A percentile compares a stretch with the other conserved stretches of the same genome.
These are phyloP conservation scores for Sclerotinia borealis DNA, from an alignment of 2,329 filamentous ascomycete species.

Conservation along the genomic window DNA sequence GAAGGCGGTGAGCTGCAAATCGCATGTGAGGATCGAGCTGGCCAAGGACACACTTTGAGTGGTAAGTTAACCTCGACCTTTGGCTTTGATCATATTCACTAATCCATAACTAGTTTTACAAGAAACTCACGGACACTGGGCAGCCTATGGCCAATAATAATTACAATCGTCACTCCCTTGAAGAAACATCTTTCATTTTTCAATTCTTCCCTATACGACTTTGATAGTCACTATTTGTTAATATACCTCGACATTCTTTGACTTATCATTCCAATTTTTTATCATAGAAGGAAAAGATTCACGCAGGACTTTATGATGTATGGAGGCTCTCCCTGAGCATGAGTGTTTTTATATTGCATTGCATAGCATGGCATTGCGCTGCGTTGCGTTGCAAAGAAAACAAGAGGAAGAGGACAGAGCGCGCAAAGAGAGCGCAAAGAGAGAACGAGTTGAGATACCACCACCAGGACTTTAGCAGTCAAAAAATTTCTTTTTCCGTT, in stretches of 20 bases:
- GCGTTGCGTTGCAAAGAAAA: not conserved
- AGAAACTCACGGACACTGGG: constrained; percentile 28
- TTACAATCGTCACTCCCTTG: constrained; percentile 1
- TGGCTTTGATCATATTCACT: constrained; percentile 6
- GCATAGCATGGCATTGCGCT: not conserved
- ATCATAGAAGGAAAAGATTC: not conserved
- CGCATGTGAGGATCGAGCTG: constrained; percentile 55
- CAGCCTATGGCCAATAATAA: constrained; percentile 23
- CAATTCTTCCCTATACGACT: not conserved
- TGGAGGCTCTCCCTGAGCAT: not conserved
- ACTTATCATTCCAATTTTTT: not conserved
- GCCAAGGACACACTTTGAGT: constrained; percentile 49
- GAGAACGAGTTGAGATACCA: constrained; percentile 3
- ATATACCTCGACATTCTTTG: constrained; percentile 2
- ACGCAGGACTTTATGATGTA: constrained; percentile 8
- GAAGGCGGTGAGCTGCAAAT: constrained; percentile 59
- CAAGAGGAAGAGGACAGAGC: not conserved
- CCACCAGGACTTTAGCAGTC: constrained; percentile 7
- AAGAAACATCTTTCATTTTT: not conserved
- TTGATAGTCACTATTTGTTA: constrained; percentile 10
- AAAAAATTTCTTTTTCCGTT: not conserved
- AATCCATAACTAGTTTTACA: constrained; percentile 22
- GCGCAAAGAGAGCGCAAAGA: not conserved
- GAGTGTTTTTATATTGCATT: constrained; percentile 1
- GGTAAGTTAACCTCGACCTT: constrained; percentile 22